Conservation (phyloP, 2,329 filamentous ascomycete genomes). For the Colletotrichum aenigma region DNA sequence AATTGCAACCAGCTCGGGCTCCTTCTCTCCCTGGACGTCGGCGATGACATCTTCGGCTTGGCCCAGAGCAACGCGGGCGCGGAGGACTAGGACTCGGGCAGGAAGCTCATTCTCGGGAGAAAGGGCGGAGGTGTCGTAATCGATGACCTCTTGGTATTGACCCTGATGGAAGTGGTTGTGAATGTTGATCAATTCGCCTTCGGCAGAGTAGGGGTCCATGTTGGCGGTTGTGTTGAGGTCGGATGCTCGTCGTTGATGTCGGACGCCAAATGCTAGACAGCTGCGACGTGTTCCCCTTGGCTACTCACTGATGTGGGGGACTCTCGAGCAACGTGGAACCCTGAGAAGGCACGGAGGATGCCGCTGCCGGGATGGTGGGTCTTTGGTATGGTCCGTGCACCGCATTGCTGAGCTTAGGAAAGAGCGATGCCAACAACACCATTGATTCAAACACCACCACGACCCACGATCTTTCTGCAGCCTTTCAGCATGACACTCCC, state of each 20-base stretch:
- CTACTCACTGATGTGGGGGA: constrained; percentile 38
- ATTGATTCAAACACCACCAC: neutral
- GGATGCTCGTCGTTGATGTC: constrained; percentile 16
- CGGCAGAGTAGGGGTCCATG: constrained; percentile 74
- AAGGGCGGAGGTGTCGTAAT: constrained; percentile 82
- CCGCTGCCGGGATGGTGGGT: neutral
- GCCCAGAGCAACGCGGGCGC: constrained; percentile 83
- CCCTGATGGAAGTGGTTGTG: constrained; percentile 77
- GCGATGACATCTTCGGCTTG: constrained; percentile 75
- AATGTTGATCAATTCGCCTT: constrained; percentile 75
- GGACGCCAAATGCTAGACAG: constrained; percentile 23
- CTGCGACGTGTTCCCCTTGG: constrained; percentile 20
- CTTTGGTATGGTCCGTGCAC: neutral
- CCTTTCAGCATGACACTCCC: neutral
- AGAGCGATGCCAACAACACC: neutral
- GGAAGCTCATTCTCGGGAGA: constrained; percentile 79
- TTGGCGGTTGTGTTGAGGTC: constrained; percentile 27
- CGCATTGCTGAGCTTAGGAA: neutral
- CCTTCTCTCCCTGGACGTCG: constrained; percentile 66
- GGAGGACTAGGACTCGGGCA: constrained; percentile 78
- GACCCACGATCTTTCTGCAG: neutral
- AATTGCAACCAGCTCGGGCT: constrained; percentile 78
- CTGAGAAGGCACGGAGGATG: constrained; percentile 52
- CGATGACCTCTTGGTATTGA: constrained; percentile 84
- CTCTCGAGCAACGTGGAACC: constrained; percentile 58